A percentile compares a stretch with the other conserved stretches of the same genome.
Conservation (phyloP, 345 rosid species). For the Melaleuca alternifolia region DNA sequence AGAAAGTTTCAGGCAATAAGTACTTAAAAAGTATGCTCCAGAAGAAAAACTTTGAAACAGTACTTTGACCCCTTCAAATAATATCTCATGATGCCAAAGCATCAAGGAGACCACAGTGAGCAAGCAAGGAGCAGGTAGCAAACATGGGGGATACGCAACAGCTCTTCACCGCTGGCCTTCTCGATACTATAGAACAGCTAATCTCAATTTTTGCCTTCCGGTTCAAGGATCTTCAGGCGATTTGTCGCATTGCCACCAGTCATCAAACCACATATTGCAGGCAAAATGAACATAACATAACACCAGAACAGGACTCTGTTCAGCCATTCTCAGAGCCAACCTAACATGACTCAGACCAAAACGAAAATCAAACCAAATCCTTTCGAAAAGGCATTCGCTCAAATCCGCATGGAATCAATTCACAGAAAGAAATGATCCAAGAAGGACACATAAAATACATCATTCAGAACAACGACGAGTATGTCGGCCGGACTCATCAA, state of each 20-base stretch:
- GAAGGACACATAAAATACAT: neutral
- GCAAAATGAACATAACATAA: neutral
- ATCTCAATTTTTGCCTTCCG: neutral
- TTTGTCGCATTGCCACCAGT: neutral
- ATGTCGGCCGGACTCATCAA: neutral
- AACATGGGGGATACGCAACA: neutral
- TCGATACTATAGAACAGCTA: neutral
- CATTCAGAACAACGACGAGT: neutral
- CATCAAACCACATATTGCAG: neutral
- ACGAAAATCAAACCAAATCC: neutral
- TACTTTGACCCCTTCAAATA: neutral
- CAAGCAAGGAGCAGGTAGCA: neutral
- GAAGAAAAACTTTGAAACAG: neutral
- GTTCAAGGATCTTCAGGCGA: neutral
- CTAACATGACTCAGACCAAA: neutral
- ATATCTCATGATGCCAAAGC: neutral
- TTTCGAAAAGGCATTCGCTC: neutral
- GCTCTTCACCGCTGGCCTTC: neutral
- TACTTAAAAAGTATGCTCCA: neutral
- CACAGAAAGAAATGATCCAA: neutral
- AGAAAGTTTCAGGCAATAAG: neutral
- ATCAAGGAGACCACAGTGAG: neutral
- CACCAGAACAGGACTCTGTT: neutral
- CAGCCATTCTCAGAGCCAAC: neutral
- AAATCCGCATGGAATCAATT: neutral